Conservation (phyloP, 805 yeast genomes). For the Candida tibetensis region DNA sequence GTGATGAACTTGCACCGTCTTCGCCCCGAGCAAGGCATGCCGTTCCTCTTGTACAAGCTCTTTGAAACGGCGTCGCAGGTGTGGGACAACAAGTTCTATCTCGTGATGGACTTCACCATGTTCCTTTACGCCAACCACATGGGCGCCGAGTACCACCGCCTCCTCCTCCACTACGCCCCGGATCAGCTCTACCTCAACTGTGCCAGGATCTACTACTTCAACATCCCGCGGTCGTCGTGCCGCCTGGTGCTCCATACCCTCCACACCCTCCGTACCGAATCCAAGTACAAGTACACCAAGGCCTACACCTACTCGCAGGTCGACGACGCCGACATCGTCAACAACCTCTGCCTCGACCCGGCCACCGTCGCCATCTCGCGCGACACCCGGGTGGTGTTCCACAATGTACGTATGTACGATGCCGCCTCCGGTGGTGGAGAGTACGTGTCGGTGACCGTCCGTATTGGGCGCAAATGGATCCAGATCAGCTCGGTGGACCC, state of each 20-base stretch:
- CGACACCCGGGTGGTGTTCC: conserved; percentile 37
- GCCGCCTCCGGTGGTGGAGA: conserved; percentile 43
- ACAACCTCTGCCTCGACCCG: conserved; percentile 35
- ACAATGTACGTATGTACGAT: conserved; percentile 45
- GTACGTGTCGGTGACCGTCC: conserved; percentile 58
- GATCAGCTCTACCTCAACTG: conserved; percentile 52
- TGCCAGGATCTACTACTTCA: conserved; percentile 49
- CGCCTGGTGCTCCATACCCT: conserved; percentile 10
- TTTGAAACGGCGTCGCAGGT: conserved; percentile 66
- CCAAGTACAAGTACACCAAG: conserved; percentile 15
- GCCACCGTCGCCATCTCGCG: conserved; percentile 31
- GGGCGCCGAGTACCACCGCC: conserved; percentile 27
- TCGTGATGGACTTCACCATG: conserved; percentile 70
- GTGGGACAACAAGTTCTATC: conserved; percentile 64
- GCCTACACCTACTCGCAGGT: conserved; percentile 33
- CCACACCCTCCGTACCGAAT: conserved; percentile 5
- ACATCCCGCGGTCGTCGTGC: conserved; percentile 35
- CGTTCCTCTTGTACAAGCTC: conserved; percentile 51
- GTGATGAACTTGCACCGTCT: conserved; percentile 43
- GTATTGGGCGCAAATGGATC: conserved; percentile 66
- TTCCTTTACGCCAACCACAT: conserved; percentile 33
- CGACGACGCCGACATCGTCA: conserved; percentile 32
- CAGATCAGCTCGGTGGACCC: conserved; percentile 42
- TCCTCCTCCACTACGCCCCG: conserved; percentile 49
- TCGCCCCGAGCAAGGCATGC: neutral